A percentile compares a stretch with the other conserved stretches of the same genome.
Conservation (phyloP, 2,329 filamentous ascomycete species). For the Penicillium sp. region DNA sequence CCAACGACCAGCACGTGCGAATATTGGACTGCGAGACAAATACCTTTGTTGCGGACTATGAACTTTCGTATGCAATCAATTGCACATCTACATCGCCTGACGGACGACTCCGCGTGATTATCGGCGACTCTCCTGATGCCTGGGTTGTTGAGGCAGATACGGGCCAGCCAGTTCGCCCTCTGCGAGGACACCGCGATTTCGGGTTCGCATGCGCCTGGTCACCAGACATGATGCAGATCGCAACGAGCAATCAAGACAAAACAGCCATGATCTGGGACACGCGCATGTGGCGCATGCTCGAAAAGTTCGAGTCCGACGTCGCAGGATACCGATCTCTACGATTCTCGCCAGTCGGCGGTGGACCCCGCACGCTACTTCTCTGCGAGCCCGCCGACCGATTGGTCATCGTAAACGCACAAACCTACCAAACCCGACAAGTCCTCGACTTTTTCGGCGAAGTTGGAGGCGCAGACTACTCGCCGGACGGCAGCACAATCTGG, state of each 20-base stretch:
- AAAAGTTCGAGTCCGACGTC: conserved; percentile 50
- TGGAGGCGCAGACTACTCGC: conserved; percentile 48
- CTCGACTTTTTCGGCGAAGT: conserved; percentile 55
- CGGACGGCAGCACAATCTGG: conserved; percentile 49
- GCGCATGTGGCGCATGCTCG: conserved; percentile 46
- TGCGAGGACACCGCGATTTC: conserved; percentile 49
- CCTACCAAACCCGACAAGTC: conserved; percentile 47
- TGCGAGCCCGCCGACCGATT: conserved; percentile 52
- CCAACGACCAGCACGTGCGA: conserved; percentile 61
- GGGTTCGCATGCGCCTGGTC: conserved; percentile 55
- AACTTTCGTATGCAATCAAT: conserved; percentile 47
- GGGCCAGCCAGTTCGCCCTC: conserved; percentile 43
- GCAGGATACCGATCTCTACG: conserved; percentile 50
- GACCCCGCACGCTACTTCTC: conserved; percentile 48
- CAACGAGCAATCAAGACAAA: conserved; percentile 53
- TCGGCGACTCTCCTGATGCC: conserved; percentile 50
- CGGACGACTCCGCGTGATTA: conserved; percentile 49
- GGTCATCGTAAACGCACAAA: conserved; percentile 50
- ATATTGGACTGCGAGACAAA: conserved; percentile 58
- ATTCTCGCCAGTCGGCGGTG: conserved; percentile 51
- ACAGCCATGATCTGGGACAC: conserved; percentile 53
- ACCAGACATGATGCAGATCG: conserved; percentile 52
- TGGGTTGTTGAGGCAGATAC: conserved; percentile 51
- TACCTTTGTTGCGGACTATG: conserved; percentile 43
- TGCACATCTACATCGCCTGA: conserved; percentile 52